Evolutionary conservation across 148 eudicot species (phyloP), one percentile per base, ranked within the genome.

Genomic region (Polygonum aviculare): DNA sequence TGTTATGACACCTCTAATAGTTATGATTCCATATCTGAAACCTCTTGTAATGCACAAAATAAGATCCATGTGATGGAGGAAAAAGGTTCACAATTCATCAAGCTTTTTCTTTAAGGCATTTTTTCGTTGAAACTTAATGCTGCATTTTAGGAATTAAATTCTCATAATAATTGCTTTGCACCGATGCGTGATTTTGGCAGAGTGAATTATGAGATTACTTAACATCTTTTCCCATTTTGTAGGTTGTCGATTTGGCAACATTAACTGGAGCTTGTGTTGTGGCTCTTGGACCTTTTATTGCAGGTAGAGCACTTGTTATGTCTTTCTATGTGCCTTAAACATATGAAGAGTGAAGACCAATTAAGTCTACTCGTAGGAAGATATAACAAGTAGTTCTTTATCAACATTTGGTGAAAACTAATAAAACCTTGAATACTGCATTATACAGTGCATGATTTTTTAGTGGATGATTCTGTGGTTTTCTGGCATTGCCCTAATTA

Each of bases 221-320:
- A 12, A 31, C 39, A 62, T 31, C 16, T 18, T 41, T 41, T 45
- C 16, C 63, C 60, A 52, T 75, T 79, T 16, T 83, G 82, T 88
- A 95, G 99, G 84, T n/a, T n/a, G n/a, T n/a, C n/a, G n/a, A n/a
- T n/a, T n/a, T n/a, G n/a, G n/a, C n/a, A n/a, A n/a, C n/a, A 75
- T 76, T 93, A 78, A 95, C 99, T 51, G 97, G 98, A 59, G 97
- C 97, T 21, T 90, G 97, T 57, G 44, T 83, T 5, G 90, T 95
- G 77, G 99, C 99, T 85, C 83, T 95, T 84, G 99, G 99, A 36
- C 86, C 90, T 72, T 89, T 97, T 62, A 87, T 95, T 78, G 99
- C 98, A 80, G 99, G 99, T 95, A 87, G 55, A 54, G 26, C 74
- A 31, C 63, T 16, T 39, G 45, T 35, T 16, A 41, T n/a, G n/a